Percentiles rank a stretch among this genome's conserved stretches.
Conservation (phyloP, 2,329 filamentous ascomycete species). For the Triangularia verruculosa region DNA sequence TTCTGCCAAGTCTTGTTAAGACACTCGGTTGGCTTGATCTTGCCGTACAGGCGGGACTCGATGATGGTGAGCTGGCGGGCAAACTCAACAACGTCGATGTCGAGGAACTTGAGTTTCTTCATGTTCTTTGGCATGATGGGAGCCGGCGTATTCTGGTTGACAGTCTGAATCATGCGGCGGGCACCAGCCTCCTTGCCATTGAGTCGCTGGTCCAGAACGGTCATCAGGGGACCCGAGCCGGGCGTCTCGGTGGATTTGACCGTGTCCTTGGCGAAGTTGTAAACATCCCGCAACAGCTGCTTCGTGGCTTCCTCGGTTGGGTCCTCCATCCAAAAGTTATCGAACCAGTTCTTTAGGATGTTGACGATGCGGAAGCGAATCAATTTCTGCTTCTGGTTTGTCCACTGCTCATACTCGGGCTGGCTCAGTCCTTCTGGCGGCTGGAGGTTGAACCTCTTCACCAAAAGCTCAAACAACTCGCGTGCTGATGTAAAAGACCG, state of each 20-base stretch:
- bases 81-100: slow-evolving; percentile 94
- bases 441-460: slow-evolving; percentile 88
- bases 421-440: slow-evolving; percentile 77
- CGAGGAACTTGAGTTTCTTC: slow-evolving; percentile 98
- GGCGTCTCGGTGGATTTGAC: slow-evolving; percentile 93
- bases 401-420: slow-evolving; percentile 80
- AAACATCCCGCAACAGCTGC: slow-evolving; percentile 82
- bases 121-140: slow-evolving; percentile 98
- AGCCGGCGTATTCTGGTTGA: slow-evolving; percentile 76
- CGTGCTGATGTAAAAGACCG: slow-evolving; percentile 87
- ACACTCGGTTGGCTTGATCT: slow-evolving; percentile 94
- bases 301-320: slow-evolving; percentile 80
- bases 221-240: slow-evolving; percentile 78
- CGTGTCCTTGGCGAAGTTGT: slow-evolving; percentile 85
- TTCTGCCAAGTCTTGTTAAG: slow-evolving; percentile 99
- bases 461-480: slow-evolving; percentile 88
- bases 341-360: slow-evolving; percentile 97
- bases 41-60: slow-evolving; percentile 89
- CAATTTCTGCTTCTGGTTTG: slow-evolving; percentile 90
- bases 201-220: slow-evolving; percentile 82
- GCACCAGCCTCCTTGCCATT: slow-evolving; percentile 83
- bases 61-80: slow-evolving; percentile 97
- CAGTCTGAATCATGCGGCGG: slow-evolving; percentile 81
- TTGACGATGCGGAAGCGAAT: slow-evolving; percentile 96
- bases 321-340: slow-evolving; percentile 98